Conservation (phyloP, 306 rosid species). For the Geum urbanum region DNA sequence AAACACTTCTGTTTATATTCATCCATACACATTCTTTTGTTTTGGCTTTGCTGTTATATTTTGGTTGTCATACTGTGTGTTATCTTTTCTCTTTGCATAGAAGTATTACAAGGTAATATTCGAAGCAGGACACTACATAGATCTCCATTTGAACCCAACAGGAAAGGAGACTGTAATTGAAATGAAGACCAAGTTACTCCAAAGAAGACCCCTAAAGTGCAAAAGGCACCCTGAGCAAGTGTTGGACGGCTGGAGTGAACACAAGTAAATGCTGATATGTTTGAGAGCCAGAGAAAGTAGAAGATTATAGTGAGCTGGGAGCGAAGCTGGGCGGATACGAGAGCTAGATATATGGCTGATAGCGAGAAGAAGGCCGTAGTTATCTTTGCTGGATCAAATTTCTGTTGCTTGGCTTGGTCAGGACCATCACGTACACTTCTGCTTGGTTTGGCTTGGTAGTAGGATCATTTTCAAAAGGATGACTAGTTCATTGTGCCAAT, state of each 20-base stretch:
- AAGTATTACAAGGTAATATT: background rate
- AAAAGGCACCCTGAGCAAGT: background rate
- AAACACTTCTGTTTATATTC: too few relatives aligned
- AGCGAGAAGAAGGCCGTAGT: background rate
- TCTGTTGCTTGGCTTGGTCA: background rate
- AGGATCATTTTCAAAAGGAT: background rate
- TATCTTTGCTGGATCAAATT: background rate
- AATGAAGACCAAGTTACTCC: conserved; percentile 10
- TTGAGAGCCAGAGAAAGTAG: background rate
- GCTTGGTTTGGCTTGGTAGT: too few relatives aligned
- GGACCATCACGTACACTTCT: too few relatives aligned
- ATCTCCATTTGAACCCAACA: background rate
- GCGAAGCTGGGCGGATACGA: background rate
- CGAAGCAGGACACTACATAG: conserved; percentile 8
- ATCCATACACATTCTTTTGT: background rate
- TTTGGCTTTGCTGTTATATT: background rate
- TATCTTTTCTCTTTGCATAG: background rate
- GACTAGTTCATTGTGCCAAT: conserved; percentile 1
- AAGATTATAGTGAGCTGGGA: background rate
- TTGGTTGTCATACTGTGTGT: background rate
- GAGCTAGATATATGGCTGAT: conserved; percentile 3
- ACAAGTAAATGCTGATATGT: background rate
- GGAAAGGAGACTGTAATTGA: conserved; percentile 10
- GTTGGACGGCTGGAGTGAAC: background rate
- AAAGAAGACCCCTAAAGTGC: conserved; percentile 23